Conservation (phyloP, 257 asterid genomes). For the Anisodus acutangulus region DNA sequence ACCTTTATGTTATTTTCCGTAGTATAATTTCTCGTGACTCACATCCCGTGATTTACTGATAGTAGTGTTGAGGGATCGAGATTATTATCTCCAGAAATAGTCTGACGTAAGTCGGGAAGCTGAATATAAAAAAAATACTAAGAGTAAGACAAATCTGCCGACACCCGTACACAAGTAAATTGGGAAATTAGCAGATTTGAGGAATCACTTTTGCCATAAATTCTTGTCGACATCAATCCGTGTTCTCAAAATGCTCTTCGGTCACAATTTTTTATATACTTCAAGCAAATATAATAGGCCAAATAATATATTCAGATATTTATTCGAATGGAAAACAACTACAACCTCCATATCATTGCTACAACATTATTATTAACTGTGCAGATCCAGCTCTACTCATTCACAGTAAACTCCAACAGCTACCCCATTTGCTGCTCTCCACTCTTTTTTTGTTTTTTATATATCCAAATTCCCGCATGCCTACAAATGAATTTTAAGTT, state of each 20-base stretch:
- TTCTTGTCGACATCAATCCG: constrained; percentile 1
- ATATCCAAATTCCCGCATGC: too few species aligned
- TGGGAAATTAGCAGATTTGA: background rate
- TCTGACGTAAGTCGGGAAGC: too few species aligned
- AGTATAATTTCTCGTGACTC: too few species aligned
- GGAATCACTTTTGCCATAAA: constrained; percentile 12
- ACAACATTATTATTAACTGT: background rate
- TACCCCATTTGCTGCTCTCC: background rate
- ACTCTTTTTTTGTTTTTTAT: background rate
- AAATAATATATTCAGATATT: background rate
- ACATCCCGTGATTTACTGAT: too few species aligned
- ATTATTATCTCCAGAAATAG: too few species aligned
- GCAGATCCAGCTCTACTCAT: background rate
- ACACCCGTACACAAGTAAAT: background rate
- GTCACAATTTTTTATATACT: background rate
- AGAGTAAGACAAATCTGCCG: background rate
- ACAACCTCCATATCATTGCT: too few species aligned
- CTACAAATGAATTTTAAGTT: too few species aligned
- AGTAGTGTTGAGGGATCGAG: too few species aligned
- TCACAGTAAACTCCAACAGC: constrained; percentile 5
- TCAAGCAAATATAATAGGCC: background rate
- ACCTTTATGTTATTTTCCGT: too few species aligned
- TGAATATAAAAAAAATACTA: background rate
- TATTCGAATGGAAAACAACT: background rate
- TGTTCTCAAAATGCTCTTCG: background rate